These are phyloP conservation scores for Neurospora sublineolata DNA, from an alignment of 495 filamentous ascomycete genomes.

Conservation along the genomic window DNA sequence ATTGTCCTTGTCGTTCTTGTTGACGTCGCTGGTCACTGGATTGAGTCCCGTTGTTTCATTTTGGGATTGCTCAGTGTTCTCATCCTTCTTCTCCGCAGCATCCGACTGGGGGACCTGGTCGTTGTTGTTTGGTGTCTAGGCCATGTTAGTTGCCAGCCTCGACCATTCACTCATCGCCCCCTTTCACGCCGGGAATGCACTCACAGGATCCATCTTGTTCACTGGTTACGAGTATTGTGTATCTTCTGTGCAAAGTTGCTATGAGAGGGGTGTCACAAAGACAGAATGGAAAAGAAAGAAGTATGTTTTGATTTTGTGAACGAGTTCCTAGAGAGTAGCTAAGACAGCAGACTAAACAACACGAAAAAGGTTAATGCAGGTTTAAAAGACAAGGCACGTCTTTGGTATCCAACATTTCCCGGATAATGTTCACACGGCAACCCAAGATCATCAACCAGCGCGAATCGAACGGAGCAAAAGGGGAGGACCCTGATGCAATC, in stretches of 20 bases:
- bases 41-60: constrained; percentile 3
- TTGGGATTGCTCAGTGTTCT: constrained; percentile 1
- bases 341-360: neutral
- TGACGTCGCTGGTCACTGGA: neutral
- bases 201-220: constrained; percentile 18
- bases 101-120: constrained; percentile 10
- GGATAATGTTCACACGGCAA: neutral
- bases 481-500: neutral
- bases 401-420: neutral
- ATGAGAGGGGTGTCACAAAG: neutral
- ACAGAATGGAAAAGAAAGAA: neutral
- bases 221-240: neutral
- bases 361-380: neutral
- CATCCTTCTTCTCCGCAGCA: constrained; percentile 9
- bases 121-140: constrained; percentile 6
- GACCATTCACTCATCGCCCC: no score
- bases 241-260: neutral
- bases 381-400: neutral
- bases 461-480: neutral
- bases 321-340: neutral
- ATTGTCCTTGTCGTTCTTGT: neutral
- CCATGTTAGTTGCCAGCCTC: neutral
- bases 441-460: neutral
- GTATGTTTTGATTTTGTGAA: neutral
- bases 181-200: neutral